phyloP scores from a whole-genome alignment of 768 basidiomycete genomes.

The Leccinum longicurvipes region DNA sequence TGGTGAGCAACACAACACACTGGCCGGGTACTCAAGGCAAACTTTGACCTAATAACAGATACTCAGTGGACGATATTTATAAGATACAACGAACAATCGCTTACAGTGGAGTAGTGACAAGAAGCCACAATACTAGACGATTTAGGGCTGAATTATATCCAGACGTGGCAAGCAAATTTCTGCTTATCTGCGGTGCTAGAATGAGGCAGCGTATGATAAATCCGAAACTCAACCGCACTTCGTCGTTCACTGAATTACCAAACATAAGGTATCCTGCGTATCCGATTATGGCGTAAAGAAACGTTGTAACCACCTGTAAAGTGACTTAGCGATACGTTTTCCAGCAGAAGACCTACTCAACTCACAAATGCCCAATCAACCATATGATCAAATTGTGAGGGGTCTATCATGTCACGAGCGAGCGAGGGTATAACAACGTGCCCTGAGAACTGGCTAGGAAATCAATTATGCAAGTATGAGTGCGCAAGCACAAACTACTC shows the following conservation, averaged over 20 bases:
- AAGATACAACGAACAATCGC: constrained; percentile 17
- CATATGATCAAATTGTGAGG: constrained; percentile 75
- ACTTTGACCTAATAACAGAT: constrained; percentile 63
- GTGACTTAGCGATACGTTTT: background rate
- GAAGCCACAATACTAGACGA: constrained; percentile 75
- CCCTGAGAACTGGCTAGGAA: constrained; percentile 65
- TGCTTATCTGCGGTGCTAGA: constrained; percentile 61
- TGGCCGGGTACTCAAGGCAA: constrained; percentile 78
- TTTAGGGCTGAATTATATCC: constrained; percentile 75
- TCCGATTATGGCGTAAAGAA: constrained; percentile 63
- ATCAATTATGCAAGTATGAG: background rate
- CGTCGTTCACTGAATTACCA: constrained; percentile 72
- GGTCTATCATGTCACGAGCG: constrained; percentile 86
- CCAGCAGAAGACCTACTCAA: constrained; percentile 4
- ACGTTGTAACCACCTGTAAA: constrained; percentile 56
- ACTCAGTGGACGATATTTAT: constrained; percentile 14
- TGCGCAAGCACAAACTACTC: constrained; percentile 21
- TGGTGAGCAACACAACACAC: constrained; percentile 37
- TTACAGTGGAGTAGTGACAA: constrained; percentile 75
- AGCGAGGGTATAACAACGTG: constrained; percentile 91
- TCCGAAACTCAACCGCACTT: constrained; percentile 45
- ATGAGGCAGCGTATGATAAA: background rate
- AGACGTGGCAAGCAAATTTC: constrained; percentile 68
- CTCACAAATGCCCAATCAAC: constrained; percentile 84
- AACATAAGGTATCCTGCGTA: constrained; percentile 91